Evolutionary conservation across 1,284 basidiomycete genomes (phyloP).

Genomic region (Ganoderma lucidum): DNA sequence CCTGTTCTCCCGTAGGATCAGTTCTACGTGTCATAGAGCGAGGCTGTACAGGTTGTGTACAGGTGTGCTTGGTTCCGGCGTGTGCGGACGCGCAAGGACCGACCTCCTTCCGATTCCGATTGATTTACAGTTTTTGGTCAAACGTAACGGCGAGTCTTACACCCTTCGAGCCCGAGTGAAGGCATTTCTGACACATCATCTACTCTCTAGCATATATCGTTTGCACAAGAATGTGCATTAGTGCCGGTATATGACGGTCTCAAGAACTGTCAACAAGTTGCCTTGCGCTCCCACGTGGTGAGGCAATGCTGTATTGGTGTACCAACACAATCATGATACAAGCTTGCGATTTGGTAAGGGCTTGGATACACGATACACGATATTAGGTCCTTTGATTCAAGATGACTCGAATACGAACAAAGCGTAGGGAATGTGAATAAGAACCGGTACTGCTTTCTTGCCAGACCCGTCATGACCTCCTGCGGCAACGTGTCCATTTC

Average conservation of each 20-base stretch:
- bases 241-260: neutral
- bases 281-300: neutral
- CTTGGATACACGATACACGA: neutral
- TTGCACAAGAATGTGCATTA: neutral
- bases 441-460: neutral
- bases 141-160: neutral
- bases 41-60: no score
- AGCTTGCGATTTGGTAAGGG: neutral
- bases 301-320: neutral
- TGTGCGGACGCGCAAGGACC: no score
- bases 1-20: no score
- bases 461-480: neutral
- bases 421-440: neutral
- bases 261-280: neutral
- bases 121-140: neutral
- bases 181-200: neutral
- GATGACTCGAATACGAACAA: neutral
- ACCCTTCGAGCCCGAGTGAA: neutral
- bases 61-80: no score
- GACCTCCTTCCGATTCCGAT: no score
- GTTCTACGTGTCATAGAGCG: no score
- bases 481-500: conserved; percentile 10
- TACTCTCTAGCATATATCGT: neutral
- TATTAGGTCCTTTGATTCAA: neutral
- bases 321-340: neutral